Evolutionary conservation across 371 early-diverging fungal species (phyloP).

Genomic region (Mortierella sp.): DNA sequence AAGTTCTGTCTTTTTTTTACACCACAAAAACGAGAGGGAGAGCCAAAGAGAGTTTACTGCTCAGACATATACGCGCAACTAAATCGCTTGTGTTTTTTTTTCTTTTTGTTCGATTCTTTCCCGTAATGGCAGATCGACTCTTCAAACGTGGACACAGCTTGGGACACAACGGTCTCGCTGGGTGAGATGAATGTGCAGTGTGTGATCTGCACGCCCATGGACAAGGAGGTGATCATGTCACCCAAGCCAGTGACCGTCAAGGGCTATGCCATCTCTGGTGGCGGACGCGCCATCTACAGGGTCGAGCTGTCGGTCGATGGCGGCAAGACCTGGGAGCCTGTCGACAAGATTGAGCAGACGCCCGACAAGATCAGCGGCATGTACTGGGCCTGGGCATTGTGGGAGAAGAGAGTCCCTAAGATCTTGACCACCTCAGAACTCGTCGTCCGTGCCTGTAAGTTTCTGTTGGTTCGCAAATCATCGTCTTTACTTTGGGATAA

Average conservation of each 20-base stretch:
- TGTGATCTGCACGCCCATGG: slow-evolving; percentile 72
- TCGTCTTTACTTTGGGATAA: not conserved
- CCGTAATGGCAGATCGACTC: slow-evolving; percentile 16
- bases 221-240: slow-evolving; percentile 27
- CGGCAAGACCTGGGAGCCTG: slow-evolving; percentile 85
- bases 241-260: slow-evolving; percentile 55
- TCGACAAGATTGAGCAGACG: slow-evolving; percentile 55
- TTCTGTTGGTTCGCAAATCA: too few relatives aligned
- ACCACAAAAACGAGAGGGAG: too few relatives aligned
- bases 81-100: not conserved
- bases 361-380: slow-evolving; percentile 53
- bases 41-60: not conserved
- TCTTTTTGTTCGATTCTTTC: not conserved
- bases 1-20: too few relatives aligned
- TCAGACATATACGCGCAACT: not conserved
- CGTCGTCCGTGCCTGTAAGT: slow-evolving; percentile 79
- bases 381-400: slow-evolving; percentile 85
- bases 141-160: slow-evolving; percentile 59
- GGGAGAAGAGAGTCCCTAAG: slow-evolving; percentile 68
- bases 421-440: slow-evolving; percentile 60
- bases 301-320: slow-evolving; percentile 90
- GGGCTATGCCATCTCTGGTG: slow-evolving; percentile 79
- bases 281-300: slow-evolving; percentile 74
- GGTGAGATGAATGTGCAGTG: slow-evolving; percentile 85
- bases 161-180: slow-evolving; percentile 70